Percentiles rank a stretch among this genome's conserved stretches.
These are phyloP conservation scores for Trypanosoma vivax DNA, from an alignment of 208 protist genomes.

Conservation along the genomic window DNA sequence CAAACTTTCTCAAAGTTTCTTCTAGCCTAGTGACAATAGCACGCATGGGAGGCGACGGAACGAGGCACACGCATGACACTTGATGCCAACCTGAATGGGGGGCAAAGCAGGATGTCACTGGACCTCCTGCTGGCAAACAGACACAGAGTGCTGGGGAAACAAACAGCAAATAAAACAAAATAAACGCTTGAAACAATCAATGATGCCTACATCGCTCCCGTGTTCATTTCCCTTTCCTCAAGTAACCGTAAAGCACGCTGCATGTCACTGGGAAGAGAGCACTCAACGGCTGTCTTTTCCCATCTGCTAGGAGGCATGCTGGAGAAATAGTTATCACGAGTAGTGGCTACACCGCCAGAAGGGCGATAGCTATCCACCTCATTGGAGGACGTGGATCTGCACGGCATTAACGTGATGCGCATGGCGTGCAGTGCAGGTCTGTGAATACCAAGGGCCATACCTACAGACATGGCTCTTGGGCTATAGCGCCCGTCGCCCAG, in stretches of 20 bases:
- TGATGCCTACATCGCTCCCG: not conserved
- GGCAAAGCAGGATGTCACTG: no score
- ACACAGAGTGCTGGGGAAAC: not conserved
- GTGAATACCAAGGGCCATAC: constrained; percentile 13
- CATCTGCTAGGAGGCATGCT: no score
- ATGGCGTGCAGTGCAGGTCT: constrained; percentile 32
- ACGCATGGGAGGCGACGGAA: no score
- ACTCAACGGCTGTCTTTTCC: constrained; percentile 45
- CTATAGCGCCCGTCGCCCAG: constrained; percentile 63
- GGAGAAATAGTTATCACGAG: not conserved
- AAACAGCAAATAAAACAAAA: not conserved
- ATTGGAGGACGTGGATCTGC: not conserved
- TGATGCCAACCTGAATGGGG: no score
- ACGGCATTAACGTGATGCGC: constrained; percentile 20
- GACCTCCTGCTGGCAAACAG: no score
- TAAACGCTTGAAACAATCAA: not conserved
- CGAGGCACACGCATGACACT: no score
- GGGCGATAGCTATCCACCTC: not conserved
- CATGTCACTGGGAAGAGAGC: constrained; percentile 49
- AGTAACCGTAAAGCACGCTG: constrained; percentile 28
- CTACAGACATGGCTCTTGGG: constrained; percentile 14
- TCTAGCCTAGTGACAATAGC: no score
- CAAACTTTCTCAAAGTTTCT: not conserved
- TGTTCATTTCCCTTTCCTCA: constrained; percentile 16
- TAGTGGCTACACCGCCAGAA: not conserved